These are phyloP conservation scores for Linum trigynum DNA, from an alignment of 345 rosid genomes.

Conservation along the genomic window DNA sequence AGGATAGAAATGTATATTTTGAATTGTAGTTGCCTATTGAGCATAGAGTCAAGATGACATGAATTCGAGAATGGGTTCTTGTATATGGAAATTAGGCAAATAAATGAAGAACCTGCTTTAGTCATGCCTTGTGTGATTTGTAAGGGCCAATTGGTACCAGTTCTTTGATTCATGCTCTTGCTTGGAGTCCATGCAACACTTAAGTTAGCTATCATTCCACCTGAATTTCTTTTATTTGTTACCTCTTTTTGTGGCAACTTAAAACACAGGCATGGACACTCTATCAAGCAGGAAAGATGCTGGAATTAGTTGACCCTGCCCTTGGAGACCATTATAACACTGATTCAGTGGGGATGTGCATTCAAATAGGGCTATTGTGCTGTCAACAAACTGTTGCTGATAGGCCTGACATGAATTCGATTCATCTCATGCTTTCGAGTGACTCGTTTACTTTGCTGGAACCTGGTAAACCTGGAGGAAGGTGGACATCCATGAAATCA, in stretches of 20 bases:
- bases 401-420: constrained; percentile 71
- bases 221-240: too few relatives aligned
- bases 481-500: constrained; percentile 31
- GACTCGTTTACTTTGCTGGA: constrained; percentile 68
- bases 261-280: constrained; percentile 56
- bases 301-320: constrained; percentile 60
- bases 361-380: constrained; percentile 72
- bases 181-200: too few relatives aligned
- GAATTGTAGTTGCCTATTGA: too few relatives aligned
- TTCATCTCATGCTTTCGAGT: constrained; percentile 83
- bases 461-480: constrained; percentile 66
- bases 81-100: too few relatives aligned
- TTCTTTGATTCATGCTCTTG: neutral
- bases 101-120: too few relatives aligned
- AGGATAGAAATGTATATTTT: too few relatives aligned
- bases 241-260: neutral
- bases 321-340: constrained; percentile 40
- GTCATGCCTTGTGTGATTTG: too few relatives aligned
- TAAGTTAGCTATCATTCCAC: neutral
- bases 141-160: too few relatives aligned
- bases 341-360: constrained; percentile 68
- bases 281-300: constrained; percentile 36
- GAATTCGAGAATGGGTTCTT: too few relatives aligned
- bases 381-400: constrained; percentile 53
- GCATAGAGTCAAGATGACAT: too few relatives aligned